phyloP scores from a whole-genome alignment of 169 alveolate genomes.

The Babesia divergens region DNA sequence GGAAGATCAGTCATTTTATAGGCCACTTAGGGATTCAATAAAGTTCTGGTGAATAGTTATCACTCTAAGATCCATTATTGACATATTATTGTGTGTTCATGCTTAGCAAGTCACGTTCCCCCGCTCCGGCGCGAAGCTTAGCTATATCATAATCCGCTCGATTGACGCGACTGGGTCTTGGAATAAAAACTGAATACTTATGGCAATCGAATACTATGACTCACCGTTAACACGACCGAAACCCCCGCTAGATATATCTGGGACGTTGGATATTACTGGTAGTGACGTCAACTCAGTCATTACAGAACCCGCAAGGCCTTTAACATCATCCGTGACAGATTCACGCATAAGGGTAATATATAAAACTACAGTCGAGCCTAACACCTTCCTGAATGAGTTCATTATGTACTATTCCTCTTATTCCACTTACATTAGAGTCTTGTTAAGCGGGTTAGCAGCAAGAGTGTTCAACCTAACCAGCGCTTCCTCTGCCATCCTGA shows the following conservation, averaged over 20 bases:
- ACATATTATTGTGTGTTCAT: background rate
- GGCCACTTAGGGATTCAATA: slow-evolving; percentile 75
- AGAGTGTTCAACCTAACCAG: slow-evolving; percentile 49
- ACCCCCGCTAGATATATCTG: slow-evolving; percentile 73
- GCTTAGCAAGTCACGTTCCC: slow-evolving; percentile 18
- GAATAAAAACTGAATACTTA: slow-evolving; percentile 31
- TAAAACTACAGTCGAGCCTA: slow-evolving; percentile 48
- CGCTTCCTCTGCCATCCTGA: slow-evolving; percentile 53
- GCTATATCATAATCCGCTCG: slow-evolving; percentile 65
- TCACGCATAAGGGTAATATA: slow-evolving; percentile 61
- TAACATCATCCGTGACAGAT: slow-evolving; percentile 52
- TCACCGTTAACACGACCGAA: slow-evolving; percentile 75
- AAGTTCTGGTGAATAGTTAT: slow-evolving; percentile 75
- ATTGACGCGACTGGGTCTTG: slow-evolving; percentile 55
- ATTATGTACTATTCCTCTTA: background rate
- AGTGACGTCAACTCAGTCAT: slow-evolving; percentile 70
- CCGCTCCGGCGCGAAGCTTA: slow-evolving; percentile 48
- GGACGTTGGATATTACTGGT: slow-evolving; percentile 72
- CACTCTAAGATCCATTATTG: background rate
- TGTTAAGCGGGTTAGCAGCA: slow-evolving; percentile 52
- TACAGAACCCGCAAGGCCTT: slow-evolving; percentile 71
- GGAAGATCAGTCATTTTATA: slow-evolving; percentile 76
- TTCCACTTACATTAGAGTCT: slow-evolving; percentile 17
- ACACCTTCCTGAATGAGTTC: slow-evolving; percentile 8
- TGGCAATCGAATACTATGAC: background rate